Percentiles rank a stretch among this genome's conserved stretches.
These are phyloP conservation scores for Galerina sulciceps DNA, from an alignment of 768 basidiomycete genomes.

Conservation along the genomic window DNA sequence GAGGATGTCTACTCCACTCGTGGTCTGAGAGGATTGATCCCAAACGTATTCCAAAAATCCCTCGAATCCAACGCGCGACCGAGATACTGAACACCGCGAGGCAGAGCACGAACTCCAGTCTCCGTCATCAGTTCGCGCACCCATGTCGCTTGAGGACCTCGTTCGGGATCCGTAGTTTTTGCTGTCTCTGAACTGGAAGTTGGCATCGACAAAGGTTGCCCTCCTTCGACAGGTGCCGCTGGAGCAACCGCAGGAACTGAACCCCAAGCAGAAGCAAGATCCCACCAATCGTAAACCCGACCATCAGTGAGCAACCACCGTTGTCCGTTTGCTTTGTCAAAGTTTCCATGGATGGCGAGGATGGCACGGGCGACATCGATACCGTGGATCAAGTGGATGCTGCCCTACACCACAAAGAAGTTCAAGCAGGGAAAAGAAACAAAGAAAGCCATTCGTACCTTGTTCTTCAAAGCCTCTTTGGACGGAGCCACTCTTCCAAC, in stretches of 20 bases:
- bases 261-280: slow-evolving; percentile 62
- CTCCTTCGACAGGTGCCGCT: too few species aligned
- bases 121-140: slow-evolving; percentile 64
- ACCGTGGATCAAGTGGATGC: slow-evolving; percentile 67
- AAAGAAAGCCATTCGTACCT: slow-evolving; percentile 34
- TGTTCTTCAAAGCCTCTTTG: slow-evolving; percentile 54
- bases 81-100: slow-evolving; percentile 50
- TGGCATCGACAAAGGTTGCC: background rate
- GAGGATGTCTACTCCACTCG: slow-evolving; percentile 27
- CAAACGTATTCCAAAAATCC: slow-evolving; percentile 62
- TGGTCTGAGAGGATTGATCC: slow-evolving; percentile 45
- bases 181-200: background rate
- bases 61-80: slow-evolving; percentile 61
- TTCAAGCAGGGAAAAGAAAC: background rate
- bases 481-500: slow-evolving; percentile 55
- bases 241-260: slow-evolving; percentile 3
- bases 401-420: slow-evolving; percentile 40
- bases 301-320: slow-evolving; percentile 61
- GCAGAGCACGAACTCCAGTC: slow-evolving; percentile 49
- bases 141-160: slow-evolving; percentile 52
- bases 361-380: slow-evolving; percentile 62
- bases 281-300: slow-evolving; percentile 73
- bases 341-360: slow-evolving; percentile 55
- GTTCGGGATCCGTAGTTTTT: slow-evolving; percentile 16
- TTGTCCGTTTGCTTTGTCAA: slow-evolving; percentile 48